Evolutionary conservation across 371 early-diverging fungal species (phyloP), one percentile per base, ranked within the genome.

Genomic region (Apophysomyces ossiformis): DNA sequence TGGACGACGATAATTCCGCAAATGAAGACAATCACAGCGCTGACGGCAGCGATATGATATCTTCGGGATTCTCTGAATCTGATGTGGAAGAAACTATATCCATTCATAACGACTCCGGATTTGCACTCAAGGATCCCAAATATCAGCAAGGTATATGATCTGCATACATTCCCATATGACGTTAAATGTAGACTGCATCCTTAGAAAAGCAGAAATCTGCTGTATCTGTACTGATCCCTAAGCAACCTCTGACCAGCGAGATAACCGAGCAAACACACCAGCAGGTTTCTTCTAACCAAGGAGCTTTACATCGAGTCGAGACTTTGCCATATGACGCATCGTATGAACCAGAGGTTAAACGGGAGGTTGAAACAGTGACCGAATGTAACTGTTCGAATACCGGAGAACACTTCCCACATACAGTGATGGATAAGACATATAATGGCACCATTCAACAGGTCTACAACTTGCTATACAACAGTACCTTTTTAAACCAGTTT

Each of bases 391-490:
- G 88, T 65, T 61, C 69, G 16, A 68, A 67, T 21, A 79, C 75
- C n/a, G 78, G 76, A 7, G 74, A 76, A 9, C 88, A 88, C 60
- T 87, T 77, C 59, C 70, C 78, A 7, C 77, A 67, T 60, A 58
- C 69, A 0, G 85, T 78, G 46, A 73, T 87, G 78, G 80, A 81
- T 54, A 74, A 78, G 57, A 73, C 61, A 0, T 87, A 82, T 60
- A 65, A 71, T 7, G 78, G 84, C 5, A 69, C 80, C 4, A 64
- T 89, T 0, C 81, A 86, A 57, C 62, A 66, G 8, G 66, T 86
- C 7, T 85, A 83, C 68, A 73, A 78, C 11, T 47, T 87, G 7
- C 32, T 87, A 2, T 84, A 79, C 43, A 63, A 71, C 11, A 75
- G 77, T 41, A 64, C 41, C 3, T 85, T 83, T 57, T 63, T 79